phyloP scores from a whole-genome alignment of 2,329 filamentous ascomycete species.

The Exophiala phaeomuriformis region DNA sequence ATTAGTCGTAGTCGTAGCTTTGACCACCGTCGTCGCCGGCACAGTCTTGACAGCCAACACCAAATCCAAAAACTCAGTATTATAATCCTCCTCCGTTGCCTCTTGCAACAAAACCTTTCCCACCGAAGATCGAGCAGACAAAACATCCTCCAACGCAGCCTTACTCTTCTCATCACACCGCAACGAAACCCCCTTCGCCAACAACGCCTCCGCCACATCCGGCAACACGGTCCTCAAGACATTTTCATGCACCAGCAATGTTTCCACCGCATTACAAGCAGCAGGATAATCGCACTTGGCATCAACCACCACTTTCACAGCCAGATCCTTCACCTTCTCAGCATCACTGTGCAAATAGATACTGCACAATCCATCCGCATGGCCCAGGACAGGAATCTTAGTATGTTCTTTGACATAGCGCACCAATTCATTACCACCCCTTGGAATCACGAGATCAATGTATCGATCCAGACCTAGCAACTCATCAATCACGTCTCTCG shows the following conservation, averaged over 20 bases:
- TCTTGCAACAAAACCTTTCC: conserved; percentile 49
- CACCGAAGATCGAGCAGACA: conserved; percentile 38
- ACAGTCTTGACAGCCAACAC: conserved; percentile 79
- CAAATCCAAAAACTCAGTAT: conserved; percentile 83
- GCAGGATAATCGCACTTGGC: conserved; percentile 92
- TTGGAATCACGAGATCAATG: conserved; percentile 91
- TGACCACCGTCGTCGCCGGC: conserved; percentile 25
- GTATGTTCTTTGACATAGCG: conserved; percentile 83
- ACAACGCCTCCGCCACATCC: conserved; percentile 62
- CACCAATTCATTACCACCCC: conserved; percentile 84
- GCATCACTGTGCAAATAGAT: conserved; percentile 78
- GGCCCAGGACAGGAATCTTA: conserved; percentile 89
- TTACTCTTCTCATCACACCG: conserved; percentile 69
- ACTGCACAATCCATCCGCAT: conserved; percentile 87
- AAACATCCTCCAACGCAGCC: conserved; percentile 48
- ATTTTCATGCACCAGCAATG: conserved; percentile 71
- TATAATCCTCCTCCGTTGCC: conserved; percentile 64
- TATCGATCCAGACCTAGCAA: conserved; percentile 78
- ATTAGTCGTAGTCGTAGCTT: background rate
- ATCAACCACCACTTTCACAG: conserved; percentile 72
- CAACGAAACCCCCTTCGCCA: conserved; percentile 69
- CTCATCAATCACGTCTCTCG: conserved; percentile 79
- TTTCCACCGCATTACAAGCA: conserved; percentile 92
- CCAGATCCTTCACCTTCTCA: conserved; percentile 62
- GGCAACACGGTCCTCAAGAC: conserved; percentile 63